Conservation (phyloP, 2,329 filamentous ascomycete genomes). For the Metarhizium brunneum region DNA sequence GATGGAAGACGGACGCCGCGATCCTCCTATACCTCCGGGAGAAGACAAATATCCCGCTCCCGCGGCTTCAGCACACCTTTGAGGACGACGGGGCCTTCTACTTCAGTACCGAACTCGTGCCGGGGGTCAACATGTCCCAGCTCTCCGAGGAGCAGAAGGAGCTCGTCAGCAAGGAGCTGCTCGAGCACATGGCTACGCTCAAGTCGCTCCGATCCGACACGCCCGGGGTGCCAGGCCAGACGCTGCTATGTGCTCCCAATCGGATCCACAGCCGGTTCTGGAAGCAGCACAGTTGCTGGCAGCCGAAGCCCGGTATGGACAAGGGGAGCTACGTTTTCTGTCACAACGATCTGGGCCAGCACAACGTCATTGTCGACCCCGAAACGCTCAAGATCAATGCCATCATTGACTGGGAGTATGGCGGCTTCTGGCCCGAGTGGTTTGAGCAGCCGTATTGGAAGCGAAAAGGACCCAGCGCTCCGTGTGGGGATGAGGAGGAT, state of each 20-base stretch:
- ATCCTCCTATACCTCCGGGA: too few relatives aligned
- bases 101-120: neutral
- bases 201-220: conserved; percentile 1
- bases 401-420: conserved; percentile 29
- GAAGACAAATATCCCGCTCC: too few relatives aligned
- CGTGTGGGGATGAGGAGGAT: too few relatives aligned
- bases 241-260: conserved; percentile 5
- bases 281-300: conserved; percentile 9
- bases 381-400: conserved; percentile 19
- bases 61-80: too few relatives aligned
- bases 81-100: neutral
- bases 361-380: conserved; percentile 8
- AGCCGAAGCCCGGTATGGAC: neutral
- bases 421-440: conserved; percentile 21
- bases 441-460: conserved; percentile 12
- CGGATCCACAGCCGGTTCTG: conserved; percentile 2
- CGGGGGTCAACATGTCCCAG: conserved; percentile 3
- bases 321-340: conserved; percentile 10
- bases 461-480: too few relatives aligned
- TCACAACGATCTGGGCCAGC: conserved; percentile 8
- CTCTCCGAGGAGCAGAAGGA: conserved; percentile 3
- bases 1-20: too few relatives aligned
- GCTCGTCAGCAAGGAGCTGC: conserved; percentile 1
- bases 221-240: conserved; percentile 7
- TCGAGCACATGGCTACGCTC: conserved; percentile 1